Base-by-base conservation (phyloP, 352 stramenopile species). In the Phytopythium chamaehyphon region DNA sequence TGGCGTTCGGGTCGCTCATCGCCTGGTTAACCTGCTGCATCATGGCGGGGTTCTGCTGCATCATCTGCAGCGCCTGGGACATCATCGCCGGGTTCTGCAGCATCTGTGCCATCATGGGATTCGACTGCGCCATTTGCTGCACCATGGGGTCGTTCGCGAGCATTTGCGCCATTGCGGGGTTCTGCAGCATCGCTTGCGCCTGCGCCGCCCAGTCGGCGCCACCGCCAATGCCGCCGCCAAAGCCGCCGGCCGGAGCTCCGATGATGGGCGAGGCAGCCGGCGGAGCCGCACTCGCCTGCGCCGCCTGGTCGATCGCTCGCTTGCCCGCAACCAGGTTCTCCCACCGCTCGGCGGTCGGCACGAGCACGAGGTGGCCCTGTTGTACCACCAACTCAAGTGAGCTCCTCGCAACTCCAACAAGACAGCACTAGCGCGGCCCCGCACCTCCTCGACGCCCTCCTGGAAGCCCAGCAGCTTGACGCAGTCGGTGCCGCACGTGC, bases 1-100 rank as follows among this genome's bases (percentile, higher is more conserved):
- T 86, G 26, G 73, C 76, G 45, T 73, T 80, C 22, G 83, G 82
- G 54, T 90, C 71, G 35, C 66, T 72, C 81, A 94, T 90, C 73
- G 92, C 81, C 50, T 92, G 83, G 40, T 63, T 77, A 19, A 94
- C 57, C 58, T 90, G 81, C 43, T 90, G 74, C 71, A 88, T 82
- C 81, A 92, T 90, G 38, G 62, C 67, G 0, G 83, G 81, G 59
- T 94, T 88, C 48, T 87, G 81, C 61, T 92, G 78, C 45, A 92
- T 51, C 10, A 64, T 64, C 45, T 85, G 70, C 44, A 94, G 57
- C 18, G 78, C 78, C 64, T 92, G 78, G 23, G 66, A 47, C 31
- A 94, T 61, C 47, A 90, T 55, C 19, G 73, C 64, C n/a, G 83
- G 83, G 44, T 90, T 90, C 60, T 87, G 75, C 50, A 94, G 45